phyloP scores from a whole-genome alignment of 2,329 filamentous ascomycete genomes.

The Blastomyces percursus region DNA sequence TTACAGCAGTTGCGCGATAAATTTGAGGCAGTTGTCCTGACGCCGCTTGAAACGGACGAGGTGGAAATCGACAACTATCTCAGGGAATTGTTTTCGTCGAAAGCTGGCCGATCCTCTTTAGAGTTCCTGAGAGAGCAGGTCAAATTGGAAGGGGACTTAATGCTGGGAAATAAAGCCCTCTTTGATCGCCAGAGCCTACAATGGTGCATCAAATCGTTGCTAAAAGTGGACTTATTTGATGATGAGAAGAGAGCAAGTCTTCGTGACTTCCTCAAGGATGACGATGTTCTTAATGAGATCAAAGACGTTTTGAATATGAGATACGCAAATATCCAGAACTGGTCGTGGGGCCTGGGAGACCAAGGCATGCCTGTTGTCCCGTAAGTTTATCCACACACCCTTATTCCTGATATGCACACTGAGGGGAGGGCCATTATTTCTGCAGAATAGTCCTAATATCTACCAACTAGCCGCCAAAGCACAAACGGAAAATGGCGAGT shows the following conservation, averaged over 20 bases:
- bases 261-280: constrained; percentile 30
- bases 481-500: constrained; percentile 38
- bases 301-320: constrained; percentile 37
- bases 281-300: constrained; percentile 33
- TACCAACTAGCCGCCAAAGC: constrained; percentile 23
- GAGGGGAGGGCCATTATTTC: not conserved
- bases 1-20: constrained; percentile 30
- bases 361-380: constrained; percentile 35
- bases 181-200: constrained; percentile 25
- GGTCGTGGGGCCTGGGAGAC: constrained; percentile 34
- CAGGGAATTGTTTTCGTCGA: constrained; percentile 22
- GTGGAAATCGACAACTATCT: constrained; percentile 25
- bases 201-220: constrained; percentile 30
- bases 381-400: constrained; percentile 6
- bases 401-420: not conserved
- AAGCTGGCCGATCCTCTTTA: constrained; percentile 18
- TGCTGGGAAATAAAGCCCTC: constrained; percentile 20
- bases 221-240: constrained; percentile 34
- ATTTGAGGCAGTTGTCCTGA: constrained; percentile 32
- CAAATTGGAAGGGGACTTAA: constrained; percentile 9
- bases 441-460: not conserved
- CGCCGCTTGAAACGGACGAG: constrained; percentile 26
- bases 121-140: constrained; percentile 21
- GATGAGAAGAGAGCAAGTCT: constrained; percentile 35
- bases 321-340: constrained; percentile 31